Evolutionary conservation across 805 yeast species (phyloP).

Genomic region (Wickerhamomyces alni): DNA sequence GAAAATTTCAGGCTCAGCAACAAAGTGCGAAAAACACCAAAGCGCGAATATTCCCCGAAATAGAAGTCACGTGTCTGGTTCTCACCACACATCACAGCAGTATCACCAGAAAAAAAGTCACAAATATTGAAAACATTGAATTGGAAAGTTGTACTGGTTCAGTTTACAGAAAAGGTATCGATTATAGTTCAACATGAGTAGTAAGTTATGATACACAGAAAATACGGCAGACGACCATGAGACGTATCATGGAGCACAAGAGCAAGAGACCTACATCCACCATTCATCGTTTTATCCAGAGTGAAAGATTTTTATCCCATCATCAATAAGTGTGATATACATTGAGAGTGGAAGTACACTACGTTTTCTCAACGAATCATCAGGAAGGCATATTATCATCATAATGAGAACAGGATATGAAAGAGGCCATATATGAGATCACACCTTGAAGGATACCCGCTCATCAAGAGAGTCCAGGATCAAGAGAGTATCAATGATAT

Average conservation of each 20-base stretch:
- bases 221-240: not conserved
- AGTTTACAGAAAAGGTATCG: slow-evolving; percentile 8
- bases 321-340: no score
- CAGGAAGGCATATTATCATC: no score
- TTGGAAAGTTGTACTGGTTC: slow-evolving; percentile 1
- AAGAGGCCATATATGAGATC: no score
- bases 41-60: not conserved
- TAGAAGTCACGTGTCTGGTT: not conserved
- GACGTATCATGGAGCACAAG: no score
- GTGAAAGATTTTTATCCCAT: not conserved
- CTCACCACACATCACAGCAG: not conserved
- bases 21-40: not conserved
- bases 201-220: slow-evolving; percentile 45
- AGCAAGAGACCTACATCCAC: no score
- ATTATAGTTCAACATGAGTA: slow-evolving; percentile 57
- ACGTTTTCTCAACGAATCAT: no score
- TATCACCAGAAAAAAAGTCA: not conserved
- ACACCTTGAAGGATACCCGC: no score
- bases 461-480: no score
- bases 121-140: slow-evolving; percentile 4
- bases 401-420: no score
- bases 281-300: not conserved
- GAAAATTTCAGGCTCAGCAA: no score
- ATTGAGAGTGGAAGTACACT: no score
- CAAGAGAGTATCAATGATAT: no score